These are phyloP conservation scores for Coemansia sp. DNA, from an alignment of 192 early-diverging fungal species.

Conservation along the genomic window DNA sequence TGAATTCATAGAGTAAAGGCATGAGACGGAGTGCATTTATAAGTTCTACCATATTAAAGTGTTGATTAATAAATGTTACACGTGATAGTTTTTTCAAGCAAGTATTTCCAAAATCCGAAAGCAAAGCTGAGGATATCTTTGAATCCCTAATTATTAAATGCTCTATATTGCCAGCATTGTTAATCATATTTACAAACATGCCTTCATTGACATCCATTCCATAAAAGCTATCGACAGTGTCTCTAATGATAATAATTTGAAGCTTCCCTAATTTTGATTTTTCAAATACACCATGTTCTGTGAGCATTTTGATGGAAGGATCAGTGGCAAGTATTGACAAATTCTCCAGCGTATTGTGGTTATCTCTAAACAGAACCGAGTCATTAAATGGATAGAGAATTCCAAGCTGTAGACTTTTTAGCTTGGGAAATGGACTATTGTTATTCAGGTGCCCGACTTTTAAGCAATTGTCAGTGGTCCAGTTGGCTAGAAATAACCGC, in stretches of 20 bases:
- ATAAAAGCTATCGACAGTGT: no score
- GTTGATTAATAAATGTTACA: not conserved
- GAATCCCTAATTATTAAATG: no score
- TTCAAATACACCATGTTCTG: not conserved
- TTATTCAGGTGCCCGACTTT: not conserved
- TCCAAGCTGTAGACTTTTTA: not conserved
- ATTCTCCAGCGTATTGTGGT: not conserved
- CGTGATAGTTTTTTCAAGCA: not conserved
- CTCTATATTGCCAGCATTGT: no score
- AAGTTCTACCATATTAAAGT: not conserved
- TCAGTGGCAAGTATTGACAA: not conserved
- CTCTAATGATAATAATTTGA: no score
- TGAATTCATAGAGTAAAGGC: not conserved
- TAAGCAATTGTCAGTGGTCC: not conserved
- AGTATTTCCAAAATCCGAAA: not conserved
- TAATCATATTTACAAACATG: no score
- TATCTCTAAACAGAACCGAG: not conserved
- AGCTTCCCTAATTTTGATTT: no score
- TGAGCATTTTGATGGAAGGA: not conserved
- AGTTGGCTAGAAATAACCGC: not conserved
- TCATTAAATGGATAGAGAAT: not conserved
- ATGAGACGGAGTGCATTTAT: not conserved
- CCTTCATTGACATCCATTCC: no score
- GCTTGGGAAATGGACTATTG: not conserved
- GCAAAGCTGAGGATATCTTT: not conserved